Conservation (phyloP, 768 basidiomycete genomes). For the Glaciozyma antarctica region DNA sequence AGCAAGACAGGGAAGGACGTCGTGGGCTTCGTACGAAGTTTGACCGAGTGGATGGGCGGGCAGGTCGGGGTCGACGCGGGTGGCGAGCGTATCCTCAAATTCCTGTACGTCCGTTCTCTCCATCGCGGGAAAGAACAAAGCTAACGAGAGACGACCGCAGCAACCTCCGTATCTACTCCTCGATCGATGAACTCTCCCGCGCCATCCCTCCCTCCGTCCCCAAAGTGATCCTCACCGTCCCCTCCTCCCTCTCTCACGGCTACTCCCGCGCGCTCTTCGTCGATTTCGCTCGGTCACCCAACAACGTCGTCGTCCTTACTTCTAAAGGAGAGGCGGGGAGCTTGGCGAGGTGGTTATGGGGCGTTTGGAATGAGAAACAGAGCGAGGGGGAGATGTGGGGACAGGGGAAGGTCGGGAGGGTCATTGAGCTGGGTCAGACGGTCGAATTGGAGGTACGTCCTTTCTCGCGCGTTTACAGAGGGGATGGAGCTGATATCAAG, state of each 20-base stretch:
- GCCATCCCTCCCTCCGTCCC: constrained; percentile 78
- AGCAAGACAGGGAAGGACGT: constrained; percentile 85
- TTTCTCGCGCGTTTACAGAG: not conserved
- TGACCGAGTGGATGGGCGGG: constrained; percentile 99
- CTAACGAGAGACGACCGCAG: constrained; percentile 44
- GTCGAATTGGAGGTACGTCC: constrained; percentile 56
- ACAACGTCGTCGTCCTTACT: constrained; percentile 82
- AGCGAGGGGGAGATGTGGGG: constrained; percentile 76
- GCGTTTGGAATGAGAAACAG: constrained; percentile 77
- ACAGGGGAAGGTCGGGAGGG: constrained; percentile 75
- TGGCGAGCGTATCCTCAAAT: constrained; percentile 59
- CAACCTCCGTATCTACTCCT: constrained; percentile 83
- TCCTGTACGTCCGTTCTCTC: constrained; percentile 52
- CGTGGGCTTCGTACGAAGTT: constrained; percentile 82
- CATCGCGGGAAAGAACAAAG: not conserved
- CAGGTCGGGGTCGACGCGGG: constrained; percentile 60
- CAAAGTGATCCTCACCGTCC: constrained; percentile 87
- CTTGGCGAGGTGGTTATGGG: constrained; percentile 65
- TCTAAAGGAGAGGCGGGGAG: constrained; percentile 68
- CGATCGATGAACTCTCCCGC: constrained; percentile 66
- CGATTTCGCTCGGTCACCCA: constrained; percentile 69
- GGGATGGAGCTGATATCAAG: not conserved
- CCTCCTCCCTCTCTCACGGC: constrained; percentile 84
- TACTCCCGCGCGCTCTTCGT: constrained; percentile 77
- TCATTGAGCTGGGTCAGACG: constrained; percentile 66